Evolutionary conservation across 2,329 filamentous ascomycete genomes (phyloP), one percentile per base, ranked within the genome.

Genomic region (Teratosphaeria nubilosa): DNA sequence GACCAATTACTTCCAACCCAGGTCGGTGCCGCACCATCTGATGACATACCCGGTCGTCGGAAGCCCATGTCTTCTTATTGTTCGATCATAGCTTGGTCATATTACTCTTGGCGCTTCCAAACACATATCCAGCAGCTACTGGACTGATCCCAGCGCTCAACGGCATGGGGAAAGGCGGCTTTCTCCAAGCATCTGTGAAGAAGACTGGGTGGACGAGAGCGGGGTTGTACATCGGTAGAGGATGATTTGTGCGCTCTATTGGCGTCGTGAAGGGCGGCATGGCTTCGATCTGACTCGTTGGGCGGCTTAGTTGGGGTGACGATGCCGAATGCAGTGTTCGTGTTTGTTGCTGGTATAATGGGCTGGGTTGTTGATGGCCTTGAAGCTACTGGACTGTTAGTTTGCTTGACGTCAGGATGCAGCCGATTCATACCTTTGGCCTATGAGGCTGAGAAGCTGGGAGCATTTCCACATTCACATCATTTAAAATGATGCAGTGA

Each of bases 151-250:
- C 70, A 24, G 70, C 68, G 51, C 70, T 70, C 16, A 70, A 62
- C 13, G 72, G 73, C 59, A 77, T 65, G 0, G 74, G 68, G 24
- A 78, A 75, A 5, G 83, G 80, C 2, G 80, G 77, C 65, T 79
- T 82, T 59, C 80, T 80, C 55, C 89, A 73, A 55, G 78, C 78
- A 31, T 82, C 76, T 0, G 86, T 87, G 74, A 91, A 90, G 74
- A 91, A 91, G 1, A 90, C 87, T 0, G 88, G 88, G 64, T 91
- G 88, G 27, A 82, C 75, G 45, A 77, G 78, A 1, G 87, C 82
- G 10, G 82, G 76, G 69, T 87, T 79, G 67, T 80, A 81, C 5
- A 63, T 16, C 11, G 58, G 53, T 9, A 66, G 27, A 16, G 53
- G 9, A 3, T 48, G n/a, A 20, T 22, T 48, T n/a, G 57, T 7